Evolutionary conservation across 768 basidiomycete genomes (phyloP).

Genomic region (Solioccasus polychromus): DNA sequence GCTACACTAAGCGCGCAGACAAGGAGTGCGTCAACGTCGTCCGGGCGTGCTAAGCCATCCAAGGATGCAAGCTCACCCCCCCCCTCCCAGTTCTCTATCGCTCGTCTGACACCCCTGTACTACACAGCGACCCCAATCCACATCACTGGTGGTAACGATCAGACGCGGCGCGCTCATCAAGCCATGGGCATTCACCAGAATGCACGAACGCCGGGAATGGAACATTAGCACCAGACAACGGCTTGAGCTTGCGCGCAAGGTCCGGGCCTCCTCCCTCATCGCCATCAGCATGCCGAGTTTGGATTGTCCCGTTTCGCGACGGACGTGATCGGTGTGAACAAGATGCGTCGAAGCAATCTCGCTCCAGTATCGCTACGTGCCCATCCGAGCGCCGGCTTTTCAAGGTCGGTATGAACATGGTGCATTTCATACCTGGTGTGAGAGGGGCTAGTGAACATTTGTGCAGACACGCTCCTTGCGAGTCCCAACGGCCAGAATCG

Average conservation of each 20-base stretch:
- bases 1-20: conserved; percentile 89
- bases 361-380: conserved; percentile 95
- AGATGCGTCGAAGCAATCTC: conserved; percentile 89
- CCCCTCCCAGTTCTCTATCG: not conserved
- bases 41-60: conserved; percentile 64
- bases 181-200: conserved; percentile 93
- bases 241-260: conserved; percentile 73
- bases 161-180: conserved; percentile 95
- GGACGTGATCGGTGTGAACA: conserved; percentile 86
- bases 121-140: conserved; percentile 76
- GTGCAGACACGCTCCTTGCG: conserved; percentile 76
- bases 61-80: conserved; percentile 70
- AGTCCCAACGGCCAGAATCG: conserved; percentile 80
- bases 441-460: not conserved
- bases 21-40: conserved; percentile 82
- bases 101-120: not conserved
- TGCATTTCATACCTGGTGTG: conserved; percentile 35
- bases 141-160: conserved; percentile 94
- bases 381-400: conserved; percentile 87
- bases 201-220: conserved; percentile 91
- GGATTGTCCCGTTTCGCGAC: conserved; percentile 85
- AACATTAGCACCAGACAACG: conserved; percentile 86
- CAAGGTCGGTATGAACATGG: conserved; percentile 86
- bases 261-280: conserved; percentile 30
- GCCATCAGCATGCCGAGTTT: conserved; percentile 73